These are phyloP conservation scores for Coelastrella sp. DNA, from an alignment of 139 green algal genomes.

Conservation along the genomic window DNA sequence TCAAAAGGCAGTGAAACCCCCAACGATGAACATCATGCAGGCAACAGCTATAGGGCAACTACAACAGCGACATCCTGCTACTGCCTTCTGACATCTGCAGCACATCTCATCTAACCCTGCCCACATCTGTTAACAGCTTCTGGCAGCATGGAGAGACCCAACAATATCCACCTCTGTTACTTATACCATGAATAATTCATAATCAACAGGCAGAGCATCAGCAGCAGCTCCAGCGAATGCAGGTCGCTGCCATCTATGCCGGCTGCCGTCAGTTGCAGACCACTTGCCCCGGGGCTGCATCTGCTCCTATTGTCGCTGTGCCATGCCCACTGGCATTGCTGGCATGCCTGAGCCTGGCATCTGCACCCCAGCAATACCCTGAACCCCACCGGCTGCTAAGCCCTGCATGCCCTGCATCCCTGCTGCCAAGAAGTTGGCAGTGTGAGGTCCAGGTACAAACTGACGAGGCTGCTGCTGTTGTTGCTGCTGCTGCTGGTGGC, in stretches of 20 bases:
- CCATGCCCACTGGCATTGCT: not conserved
- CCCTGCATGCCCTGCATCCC: not conserved
- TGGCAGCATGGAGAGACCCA: not conserved
- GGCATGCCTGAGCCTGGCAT: not conserved
- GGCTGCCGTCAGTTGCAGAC: not conserved
- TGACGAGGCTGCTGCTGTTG: not conserved
- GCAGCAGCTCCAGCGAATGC: not conserved
- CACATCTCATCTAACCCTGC: too few relatives aligned
- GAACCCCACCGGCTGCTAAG: not conserved
- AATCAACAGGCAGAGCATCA: not conserved
- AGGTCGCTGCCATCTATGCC: not conserved
- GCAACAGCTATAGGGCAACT: too few relatives aligned
- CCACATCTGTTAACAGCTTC: not conserved
- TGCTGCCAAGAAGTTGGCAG: not conserved
- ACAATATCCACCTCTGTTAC: not conserved
- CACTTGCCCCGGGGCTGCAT: not conserved
- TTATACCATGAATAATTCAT: too few relatives aligned
- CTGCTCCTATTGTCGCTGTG: not conserved
- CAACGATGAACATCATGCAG: too few relatives aligned
- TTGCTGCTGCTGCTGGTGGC: not conserved
- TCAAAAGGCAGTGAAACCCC: too few relatives aligned
- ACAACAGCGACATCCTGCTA: too few relatives aligned
- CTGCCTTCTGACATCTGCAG: too few relatives aligned
- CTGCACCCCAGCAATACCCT: not conserved
- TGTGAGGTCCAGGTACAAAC: constrained; percentile 16